These are phyloP conservation scores for Coniella lustricola DNA, from an alignment of 2,329 filamentous ascomycete species.

Conservation along the genomic window DNA sequence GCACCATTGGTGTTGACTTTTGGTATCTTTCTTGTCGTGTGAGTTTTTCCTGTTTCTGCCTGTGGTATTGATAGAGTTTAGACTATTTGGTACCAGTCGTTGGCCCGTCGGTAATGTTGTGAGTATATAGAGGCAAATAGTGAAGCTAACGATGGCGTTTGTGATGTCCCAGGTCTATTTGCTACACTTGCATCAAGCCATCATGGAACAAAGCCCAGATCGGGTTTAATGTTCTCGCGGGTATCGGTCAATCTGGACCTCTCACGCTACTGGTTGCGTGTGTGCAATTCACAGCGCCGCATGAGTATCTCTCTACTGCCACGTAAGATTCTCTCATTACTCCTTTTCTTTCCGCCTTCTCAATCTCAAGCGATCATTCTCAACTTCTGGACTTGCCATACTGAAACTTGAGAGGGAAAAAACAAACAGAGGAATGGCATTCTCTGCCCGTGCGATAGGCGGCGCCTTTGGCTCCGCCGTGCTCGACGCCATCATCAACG, in stretches of 20 bases:
- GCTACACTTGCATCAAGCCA: constrained; percentile 38
- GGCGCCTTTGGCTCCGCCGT: constrained; percentile 47
- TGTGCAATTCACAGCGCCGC: constrained; percentile 46
- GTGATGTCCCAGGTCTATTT: constrained; percentile 39
- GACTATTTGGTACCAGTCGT: no score
- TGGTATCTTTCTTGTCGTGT: constrained; percentile 38
- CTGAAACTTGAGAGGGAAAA: no score
- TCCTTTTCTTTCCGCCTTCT: background rate
- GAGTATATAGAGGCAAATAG: no score
- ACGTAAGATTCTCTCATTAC: constrained; percentile 24
- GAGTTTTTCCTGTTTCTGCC: constrained; percentile 18
- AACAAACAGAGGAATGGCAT: constrained; percentile 35
- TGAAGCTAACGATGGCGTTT: no score
- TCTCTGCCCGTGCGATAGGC: constrained; percentile 45
- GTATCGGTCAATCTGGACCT: constrained; percentile 42
- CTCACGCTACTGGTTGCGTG: constrained; percentile 42
- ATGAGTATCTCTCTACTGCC: constrained; percentile 44
- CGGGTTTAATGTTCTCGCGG: constrained; percentile 39
- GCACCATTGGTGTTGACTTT: constrained; percentile 40
- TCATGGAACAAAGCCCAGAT: constrained; percentile 38
- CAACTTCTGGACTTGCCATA: no score
- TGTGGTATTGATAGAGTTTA: background rate
- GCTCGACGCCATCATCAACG: constrained; percentile 44
- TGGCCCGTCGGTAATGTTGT: no score
- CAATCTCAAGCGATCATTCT: background rate